Evolutionary conservation across 768 basidiomycete genomes (phyloP), one percentile per base, ranked within the genome.

Genomic region (Tulasnella sp.): DNA sequence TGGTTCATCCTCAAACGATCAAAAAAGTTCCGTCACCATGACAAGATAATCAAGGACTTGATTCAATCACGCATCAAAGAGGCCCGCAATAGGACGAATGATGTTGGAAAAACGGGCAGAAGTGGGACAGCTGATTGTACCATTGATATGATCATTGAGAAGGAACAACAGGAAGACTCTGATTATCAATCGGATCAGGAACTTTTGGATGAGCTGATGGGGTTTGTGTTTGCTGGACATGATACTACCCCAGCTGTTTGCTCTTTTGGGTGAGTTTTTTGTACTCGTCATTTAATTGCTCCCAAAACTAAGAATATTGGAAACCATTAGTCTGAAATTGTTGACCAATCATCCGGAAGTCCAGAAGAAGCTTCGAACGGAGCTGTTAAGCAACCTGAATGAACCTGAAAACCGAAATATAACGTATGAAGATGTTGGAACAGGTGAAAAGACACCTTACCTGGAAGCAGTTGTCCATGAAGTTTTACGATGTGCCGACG

Each of bases 371-470:
- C 45, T 47, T 5, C 4, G 32, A 7, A 34, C 45, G 4, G 45
- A 47, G 20, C n/a, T 47, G 16, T 12, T 6, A 13, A 7, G 16
- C 29, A 34, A 8, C 13, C 37, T 47, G 9, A 34, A 35, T 24
- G 45, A 47, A 29, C 41, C 41, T 29, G 45, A 47, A 3, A 31
- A 47, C n/a, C 7, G 32, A 19, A 5, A 25, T 6, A 16, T 47
- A 5, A 47, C 45, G n/a, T 47, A 32, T 25, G 45, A 29, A 2
- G 45, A 47, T 13, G 45, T 47, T 7, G 37, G 16, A n/a, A 28
- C 45, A 28, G 19, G 19, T 32, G 45, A 47, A 29, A 47, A 47
- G 45, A 47, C 29, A 15, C 45, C 45, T 7, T 47, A 47, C n/a
- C 45, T 47, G 7, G 45, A 47, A 12, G 45, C 45, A 34, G 29